Percentiles rank a stretch among this genome's conserved stretches.
Conservation (phyloP, 768 basidiomycete species). For the Podaxis sp. region DNA sequence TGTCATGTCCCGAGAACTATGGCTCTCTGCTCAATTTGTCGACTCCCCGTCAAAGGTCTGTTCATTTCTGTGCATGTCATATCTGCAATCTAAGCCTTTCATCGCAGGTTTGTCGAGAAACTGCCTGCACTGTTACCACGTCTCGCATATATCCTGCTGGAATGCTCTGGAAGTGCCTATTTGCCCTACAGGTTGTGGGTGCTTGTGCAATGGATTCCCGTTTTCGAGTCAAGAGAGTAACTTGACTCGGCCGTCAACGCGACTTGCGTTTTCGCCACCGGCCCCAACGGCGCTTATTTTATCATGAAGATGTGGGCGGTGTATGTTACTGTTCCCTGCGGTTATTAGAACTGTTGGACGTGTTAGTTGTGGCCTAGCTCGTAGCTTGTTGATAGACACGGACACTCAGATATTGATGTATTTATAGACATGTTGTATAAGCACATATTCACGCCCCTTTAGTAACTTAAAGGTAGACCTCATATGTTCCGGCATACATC, state of each 20-base stretch:
- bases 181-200: conserved; percentile 72
- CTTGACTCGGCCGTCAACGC: conserved; percentile 30
- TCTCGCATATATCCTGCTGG: conserved; percentile 69
- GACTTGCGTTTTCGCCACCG: conserved; percentile 28
- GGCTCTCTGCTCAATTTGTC: conserved; percentile 67
- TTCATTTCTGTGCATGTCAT: not conserved
- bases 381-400: too few species aligned
- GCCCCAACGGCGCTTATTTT: not conserved
- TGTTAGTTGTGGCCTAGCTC: too few species aligned
- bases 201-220: conserved; percentile 43
- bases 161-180: conserved; percentile 43
- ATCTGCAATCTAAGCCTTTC: conserved; percentile 5
- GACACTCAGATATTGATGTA: too few species aligned
- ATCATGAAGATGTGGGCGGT: not conserved
- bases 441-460: too few species aligned
- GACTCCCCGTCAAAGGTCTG: conserved; percentile 73
- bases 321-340: too few species aligned
- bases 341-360: too few species aligned
- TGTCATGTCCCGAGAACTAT: conserved; percentile 43
- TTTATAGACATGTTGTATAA: too few species aligned
- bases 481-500: too few species aligned
- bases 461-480: too few species aligned
- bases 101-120: conserved; percentile 56
- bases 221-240: conserved; percentile 21
- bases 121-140: conserved; percentile 61